These are phyloP conservation scores for Lanmaoa rubissima DNA, from an alignment of 768 basidiomycete genomes.

Conservation along the genomic window DNA sequence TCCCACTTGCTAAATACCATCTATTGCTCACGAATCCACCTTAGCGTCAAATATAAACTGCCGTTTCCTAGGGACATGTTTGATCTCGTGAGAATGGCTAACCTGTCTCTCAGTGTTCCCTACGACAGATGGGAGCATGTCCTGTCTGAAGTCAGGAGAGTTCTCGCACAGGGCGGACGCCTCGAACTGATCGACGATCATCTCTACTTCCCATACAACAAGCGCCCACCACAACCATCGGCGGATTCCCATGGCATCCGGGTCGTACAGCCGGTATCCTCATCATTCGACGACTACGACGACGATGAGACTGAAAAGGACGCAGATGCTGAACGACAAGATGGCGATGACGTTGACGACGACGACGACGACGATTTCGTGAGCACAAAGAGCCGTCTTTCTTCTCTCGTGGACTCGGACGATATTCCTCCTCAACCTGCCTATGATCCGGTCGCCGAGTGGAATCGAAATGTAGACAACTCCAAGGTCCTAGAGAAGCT, in stretches of 20 bases:
- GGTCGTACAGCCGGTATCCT: conserved; percentile 3
- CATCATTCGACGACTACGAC: conserved; percentile 24
- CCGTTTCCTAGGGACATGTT: conserved; percentile 65
- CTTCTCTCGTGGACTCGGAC: conserved; percentile 20
- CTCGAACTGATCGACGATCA: conserved; percentile 77
- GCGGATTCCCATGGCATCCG: not conserved
- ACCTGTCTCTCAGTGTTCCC: conserved; percentile 62
- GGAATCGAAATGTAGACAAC: conserved; percentile 39
- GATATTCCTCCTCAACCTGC: conserved; percentile 16
- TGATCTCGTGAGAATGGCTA: conserved; percentile 73
- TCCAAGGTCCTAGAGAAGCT: conserved; percentile 52
- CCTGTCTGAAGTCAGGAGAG: conserved; percentile 57
- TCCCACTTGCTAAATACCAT: not conserved
- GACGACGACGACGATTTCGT: conserved; percentile 34
- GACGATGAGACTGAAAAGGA: conserved; percentile 19
- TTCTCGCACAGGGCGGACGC: conserved; percentile 58
- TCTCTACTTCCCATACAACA: conserved; percentile 58
- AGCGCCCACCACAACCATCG: conserved; percentile 20
- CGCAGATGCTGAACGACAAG: conserved; percentile 14
- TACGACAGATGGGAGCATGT: conserved; percentile 57
- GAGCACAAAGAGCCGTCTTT: conserved; percentile 32
- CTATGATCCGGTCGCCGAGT: conserved; percentile 34
- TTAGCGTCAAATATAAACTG: conserved; percentile 51
- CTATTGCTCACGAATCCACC: conserved; percentile 14
- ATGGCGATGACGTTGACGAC: conserved; percentile 17